A percentile compares a stretch with the other conserved stretches of the same genome.
Evolutionary conservation across 2,329 filamentous ascomycete genomes (phyloP).

Genomic region (Beauveria varroae): DNA sequence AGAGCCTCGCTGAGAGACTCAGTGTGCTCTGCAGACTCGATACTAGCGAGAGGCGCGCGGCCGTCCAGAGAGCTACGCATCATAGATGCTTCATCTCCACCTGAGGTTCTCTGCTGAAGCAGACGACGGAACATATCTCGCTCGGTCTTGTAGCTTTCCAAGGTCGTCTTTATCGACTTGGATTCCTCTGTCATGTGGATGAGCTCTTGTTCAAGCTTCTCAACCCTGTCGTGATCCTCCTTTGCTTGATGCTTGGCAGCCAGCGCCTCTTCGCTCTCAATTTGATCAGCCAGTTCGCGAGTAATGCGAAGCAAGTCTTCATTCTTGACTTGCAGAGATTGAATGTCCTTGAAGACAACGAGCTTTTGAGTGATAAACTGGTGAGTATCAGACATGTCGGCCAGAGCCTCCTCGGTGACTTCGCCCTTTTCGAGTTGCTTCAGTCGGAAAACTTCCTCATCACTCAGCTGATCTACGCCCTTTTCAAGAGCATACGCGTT

Average conservation of each 20-base stretch:
- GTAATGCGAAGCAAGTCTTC: slow-evolving; percentile 74
- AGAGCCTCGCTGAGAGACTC: slow-evolving; percentile 66
- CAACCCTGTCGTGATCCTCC: slow-evolving; percentile 63
- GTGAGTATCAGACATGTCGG: slow-evolving; percentile 76
- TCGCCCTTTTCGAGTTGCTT: slow-evolving; percentile 73
- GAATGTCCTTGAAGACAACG: slow-evolving; percentile 81
- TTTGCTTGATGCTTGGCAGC: slow-evolving; percentile 55
- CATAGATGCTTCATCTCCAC: slow-evolving; percentile 57
- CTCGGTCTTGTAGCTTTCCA: slow-evolving; percentile 91
- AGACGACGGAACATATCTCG: slow-evolving; percentile 97
- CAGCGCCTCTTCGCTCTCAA: slow-evolving; percentile 84
- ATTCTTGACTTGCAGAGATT: slow-evolving; percentile 83
- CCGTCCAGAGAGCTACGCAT: slow-evolving; percentile 66
- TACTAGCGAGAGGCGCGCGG: slow-evolving; percentile 48
- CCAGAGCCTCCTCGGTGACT: slow-evolving; percentile 59
- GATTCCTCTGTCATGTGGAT: slow-evolving; percentile 77
- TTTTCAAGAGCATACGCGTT: slow-evolving; percentile 78
- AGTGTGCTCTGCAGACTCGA: slow-evolving; percentile 48
- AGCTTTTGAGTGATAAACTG: slow-evolving; percentile 83
- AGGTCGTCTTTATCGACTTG: slow-evolving; percentile 70
- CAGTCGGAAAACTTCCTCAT: slow-evolving; percentile 66
- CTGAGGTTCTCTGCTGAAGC: slow-evolving; percentile 62
- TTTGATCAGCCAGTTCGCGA: slow-evolving; percentile 75
- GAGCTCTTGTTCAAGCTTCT: slow-evolving; percentile 63
- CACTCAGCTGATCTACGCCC: slow-evolving; percentile 62